Base-by-base conservation (phyloP, 371 early-diverging fungal genomes). In the Nosema muscidifuracis region DNA sequence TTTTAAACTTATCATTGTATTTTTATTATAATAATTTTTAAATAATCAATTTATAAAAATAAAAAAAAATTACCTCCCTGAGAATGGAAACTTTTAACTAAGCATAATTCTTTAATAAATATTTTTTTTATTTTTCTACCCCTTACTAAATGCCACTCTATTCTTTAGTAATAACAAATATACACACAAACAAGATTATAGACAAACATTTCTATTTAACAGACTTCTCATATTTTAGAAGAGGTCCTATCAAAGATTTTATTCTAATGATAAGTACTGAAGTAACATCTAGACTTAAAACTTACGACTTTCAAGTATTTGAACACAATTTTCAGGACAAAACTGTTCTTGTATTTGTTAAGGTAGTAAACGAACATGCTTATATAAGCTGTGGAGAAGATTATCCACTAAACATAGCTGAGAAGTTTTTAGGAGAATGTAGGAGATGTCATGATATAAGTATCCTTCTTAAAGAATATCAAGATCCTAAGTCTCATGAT, bases 401-500 rank as follows among this genome's bases (percentile, higher is more conserved):
- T 36, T 77, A 77, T 62, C 80, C 80, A 2, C 58, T 51, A 9
- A 34, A 73, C 50, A 75, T 75, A 10, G 71, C 73, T 18, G 24
- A 72, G 51, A 67, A 70, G 26, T 64, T 80, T 22, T 38, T 80
- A 10, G 66, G 77, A 9, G 78, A 80, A 34, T 67, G 73, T 44
- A 42, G 16, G 9, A 22, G 72, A 38, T 42, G 50, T 65, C 22
- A 28, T 26, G 33, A 75, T 28, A 53, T 66, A 34, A 66, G 73
- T 18, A 44, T 47, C 20, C 76, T 80, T 2, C 73, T 83, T 36
- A 70, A 78, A 28, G 80, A 80, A 34, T 81, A 81, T 65, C 66
- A 77, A 55, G 68, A 81, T 58, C 81, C 76, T 34, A 64, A 76
- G 38, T 38, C 57, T 1, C 78, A 80, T 53, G 95, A 97, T 82